Conservation (phyloP, 495 filamentous ascomycete species). For the Cladorrhinum samala region DNA sequence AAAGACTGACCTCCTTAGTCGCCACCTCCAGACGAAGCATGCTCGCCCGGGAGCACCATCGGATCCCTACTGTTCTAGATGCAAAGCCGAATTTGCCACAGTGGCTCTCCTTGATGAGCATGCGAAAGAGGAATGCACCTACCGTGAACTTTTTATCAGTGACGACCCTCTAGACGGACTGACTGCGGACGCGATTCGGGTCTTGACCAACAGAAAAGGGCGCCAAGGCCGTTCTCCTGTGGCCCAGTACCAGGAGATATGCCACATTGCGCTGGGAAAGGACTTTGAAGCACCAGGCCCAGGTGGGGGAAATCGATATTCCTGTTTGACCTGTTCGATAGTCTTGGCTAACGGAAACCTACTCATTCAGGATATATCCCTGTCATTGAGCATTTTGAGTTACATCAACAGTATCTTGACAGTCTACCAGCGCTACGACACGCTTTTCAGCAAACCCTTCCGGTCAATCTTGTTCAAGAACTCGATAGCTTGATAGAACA, state of each 20-base stretch:
- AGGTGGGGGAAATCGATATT: not conserved
- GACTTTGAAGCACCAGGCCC: not conserved
- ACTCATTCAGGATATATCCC: not conserved
- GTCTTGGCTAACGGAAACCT: not conserved
- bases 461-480: not conserved
- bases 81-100: not conserved
- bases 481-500: not conserved
- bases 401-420: not conserved
- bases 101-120: not conserved
- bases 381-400: not conserved
- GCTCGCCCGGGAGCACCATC: not conserved
- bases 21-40: not conserved
- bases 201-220: not conserved
- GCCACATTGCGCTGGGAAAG: not conserved
- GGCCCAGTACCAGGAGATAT: not conserved
- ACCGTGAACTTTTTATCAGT: not conserved
- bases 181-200: not conserved
- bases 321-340: not conserved
- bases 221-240: not conserved
- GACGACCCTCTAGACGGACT: not conserved
- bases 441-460: not conserved
- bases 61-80: not conserved
- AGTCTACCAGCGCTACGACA: not conserved
- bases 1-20: no score
- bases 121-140: not conserved